These are phyloP conservation scores for Diaporthe longicolla DNA, from an alignment of 2,329 filamentous ascomycete species.

Conservation along the genomic window DNA sequence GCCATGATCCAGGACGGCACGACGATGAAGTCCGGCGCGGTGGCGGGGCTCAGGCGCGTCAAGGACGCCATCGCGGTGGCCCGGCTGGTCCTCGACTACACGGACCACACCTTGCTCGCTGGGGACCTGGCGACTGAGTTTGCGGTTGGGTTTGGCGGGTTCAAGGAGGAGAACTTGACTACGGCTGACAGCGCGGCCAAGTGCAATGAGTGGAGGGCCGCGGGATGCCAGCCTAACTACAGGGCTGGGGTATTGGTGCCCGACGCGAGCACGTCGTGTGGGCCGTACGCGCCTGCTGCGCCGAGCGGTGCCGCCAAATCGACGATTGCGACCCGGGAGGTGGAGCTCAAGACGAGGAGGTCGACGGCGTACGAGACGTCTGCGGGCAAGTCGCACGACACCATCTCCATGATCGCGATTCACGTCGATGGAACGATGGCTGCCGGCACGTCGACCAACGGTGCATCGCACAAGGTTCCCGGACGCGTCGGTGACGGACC, in stretches of 20 bases:
- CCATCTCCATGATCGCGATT: slow-evolving; percentile 67
- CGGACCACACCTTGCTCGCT: slow-evolving; percentile 63
- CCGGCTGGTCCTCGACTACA: slow-evolving; percentile 64
- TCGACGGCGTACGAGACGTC: slow-evolving; percentile 20
- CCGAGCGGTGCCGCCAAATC: slow-evolving; percentile 23
- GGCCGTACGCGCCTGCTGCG: slow-evolving; percentile 60
- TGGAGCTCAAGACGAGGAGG: slow-evolving; percentile 30
- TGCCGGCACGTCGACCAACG: slow-evolving; percentile 69
- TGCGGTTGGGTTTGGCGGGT: slow-evolving; percentile 64
- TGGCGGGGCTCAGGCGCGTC: slow-evolving; percentile 65
- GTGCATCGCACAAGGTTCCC: slow-evolving; percentile 67
- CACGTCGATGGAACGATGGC: slow-evolving; percentile 62
- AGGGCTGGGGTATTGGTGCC: slow-evolving; percentile 60
- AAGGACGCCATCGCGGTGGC: slow-evolving; percentile 65
- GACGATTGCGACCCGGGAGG: neutral
- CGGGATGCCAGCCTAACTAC: slow-evolving; percentile 65
- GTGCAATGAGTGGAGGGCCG: slow-evolving; percentile 60
- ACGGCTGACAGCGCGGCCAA: slow-evolving; percentile 56
- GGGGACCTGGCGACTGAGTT: slow-evolving; percentile 69
- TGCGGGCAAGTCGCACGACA: slow-evolving; percentile 61
- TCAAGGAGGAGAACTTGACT: slow-evolving; percentile 58
- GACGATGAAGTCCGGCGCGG: slow-evolving; percentile 67
- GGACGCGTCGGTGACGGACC: slow-evolving; percentile 70
- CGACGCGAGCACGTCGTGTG: slow-evolving; percentile 58
- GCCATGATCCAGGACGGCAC: slow-evolving; percentile 71